A percentile compares a stretch with the other conserved stretches of the same genome.
Conservation (phyloP, 768 basidiomycete species). For the Cystofilobasidium macerans region DNA sequence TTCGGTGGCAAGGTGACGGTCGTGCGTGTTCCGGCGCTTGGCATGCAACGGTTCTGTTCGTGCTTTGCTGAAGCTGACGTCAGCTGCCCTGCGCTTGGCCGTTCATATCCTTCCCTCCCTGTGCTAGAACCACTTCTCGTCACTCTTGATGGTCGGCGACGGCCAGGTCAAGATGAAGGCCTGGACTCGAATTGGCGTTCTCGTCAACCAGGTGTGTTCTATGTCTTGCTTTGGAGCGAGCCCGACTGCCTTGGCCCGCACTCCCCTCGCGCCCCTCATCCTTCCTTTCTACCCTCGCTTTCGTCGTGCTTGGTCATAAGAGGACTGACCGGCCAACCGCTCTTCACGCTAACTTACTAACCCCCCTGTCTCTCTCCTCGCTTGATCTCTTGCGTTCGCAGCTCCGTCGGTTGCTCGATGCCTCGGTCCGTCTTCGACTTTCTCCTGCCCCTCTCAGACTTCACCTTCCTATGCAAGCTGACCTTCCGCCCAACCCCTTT, state of each 20-base stretch:
- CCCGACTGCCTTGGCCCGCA: no score
- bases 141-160: slow-evolving; percentile 11
- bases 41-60: no score
- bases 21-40: no score
- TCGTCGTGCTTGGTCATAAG: no score
- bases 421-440: slow-evolving; percentile 7
- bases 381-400: background rate
- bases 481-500: no score
- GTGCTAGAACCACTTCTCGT: slow-evolving; percentile 6
- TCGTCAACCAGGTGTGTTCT: slow-evolving; percentile 57
- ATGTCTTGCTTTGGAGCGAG: background rate
- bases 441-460: background rate
- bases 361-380: background rate
- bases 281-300: no score
- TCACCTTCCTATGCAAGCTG: no score
- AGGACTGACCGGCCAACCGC: no score
- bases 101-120: background rate
- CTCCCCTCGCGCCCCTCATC: no score
- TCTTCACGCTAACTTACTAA: no score
- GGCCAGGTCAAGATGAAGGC: slow-evolving; percentile 54
- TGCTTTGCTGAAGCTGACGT: no score
- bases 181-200: slow-evolving; percentile 80
- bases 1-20: slow-evolving; percentile 71
- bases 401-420: slow-evolving; percentile 49
- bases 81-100: no score